Base-by-base conservation (phyloP, 169 alveolate genomes). In the Ichthyophthirius multifiliis region DNA sequence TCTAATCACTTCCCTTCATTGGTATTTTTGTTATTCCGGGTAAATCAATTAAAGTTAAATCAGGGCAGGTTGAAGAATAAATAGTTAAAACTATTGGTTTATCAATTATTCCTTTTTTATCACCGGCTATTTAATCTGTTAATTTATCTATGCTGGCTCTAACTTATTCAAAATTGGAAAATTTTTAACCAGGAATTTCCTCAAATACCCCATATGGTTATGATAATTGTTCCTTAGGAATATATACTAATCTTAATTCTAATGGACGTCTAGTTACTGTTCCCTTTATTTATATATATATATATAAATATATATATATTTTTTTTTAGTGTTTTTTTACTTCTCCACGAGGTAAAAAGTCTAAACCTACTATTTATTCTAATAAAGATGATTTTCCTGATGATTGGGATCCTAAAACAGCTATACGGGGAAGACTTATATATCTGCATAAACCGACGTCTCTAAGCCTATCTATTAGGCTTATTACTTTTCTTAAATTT, bases 1-100 rank as follows among this genome's bases (percentile, higher is more conserved):
- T 93, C 85, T 98, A 99, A 44, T 97, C 99, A 23, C 98, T 93
- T 77, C 99, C 98, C 67, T 95, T 93, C 27, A 98, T 76, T 16
- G 99, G 99, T 10, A 98, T 99, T 77, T 99, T 88, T 16, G 99
- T 98, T 48, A 99, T 98, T 46, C 99, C 99, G 16, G 99, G 99
- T 48, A 99, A 93, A 89, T 99, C 99, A 35, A 99, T 98, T 23
- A 99, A 90, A 1, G 99, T 97, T 67, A 99, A 90, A 84, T 99
- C 99, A 0, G 99, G 99, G 74, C 98, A 97, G 43, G 96, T 96
- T 1, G 98, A 93, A 43, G 99, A 98, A 86, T 95, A 97, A 23
- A 98, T 96, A 43, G 98, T 96, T 83, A 99, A 93, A 12, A 98
- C 97, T 55, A 99, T 98, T 6, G 99, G 99, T 64, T 96, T 97